A percentile compares a stretch with the other conserved stretches of the same genome.
Evolutionary conservation across 2,329 filamentous ascomycete genomes (phyloP).

Genomic region (Aspergillus cejpii): DNA sequence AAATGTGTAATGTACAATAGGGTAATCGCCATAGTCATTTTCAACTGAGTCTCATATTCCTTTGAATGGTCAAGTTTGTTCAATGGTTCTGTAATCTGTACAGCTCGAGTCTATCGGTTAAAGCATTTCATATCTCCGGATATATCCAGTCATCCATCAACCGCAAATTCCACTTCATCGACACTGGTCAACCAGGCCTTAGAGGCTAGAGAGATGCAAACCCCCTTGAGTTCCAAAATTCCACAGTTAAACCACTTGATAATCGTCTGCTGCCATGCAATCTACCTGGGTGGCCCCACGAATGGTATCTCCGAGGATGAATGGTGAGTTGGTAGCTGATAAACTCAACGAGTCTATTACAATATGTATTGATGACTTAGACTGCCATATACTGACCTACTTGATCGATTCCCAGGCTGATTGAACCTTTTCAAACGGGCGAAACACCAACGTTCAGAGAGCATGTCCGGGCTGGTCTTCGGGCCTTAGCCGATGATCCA

Average conservation of each 20-base stretch:
- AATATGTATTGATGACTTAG: too few species aligned
- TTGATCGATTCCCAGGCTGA: conserved; percentile 46
- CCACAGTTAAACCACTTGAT: conserved; percentile 52
- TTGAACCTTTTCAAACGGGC: conserved; percentile 68
- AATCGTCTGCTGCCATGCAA: conserved; percentile 77
- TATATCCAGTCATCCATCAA: too few species aligned
- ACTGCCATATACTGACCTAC: not conserved
- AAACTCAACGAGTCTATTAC: too few species aligned
- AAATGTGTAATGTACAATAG: not conserved
- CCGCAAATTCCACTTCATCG: too few species aligned
- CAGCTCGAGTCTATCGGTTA: too few species aligned
- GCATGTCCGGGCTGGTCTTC: conserved; percentile 63
- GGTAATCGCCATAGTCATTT: not conserved
- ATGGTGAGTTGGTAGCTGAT: conserved; percentile 48
- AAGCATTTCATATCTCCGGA: too few species aligned
- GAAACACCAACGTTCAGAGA: conserved; percentile 74
- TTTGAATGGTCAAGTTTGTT: too few species aligned
- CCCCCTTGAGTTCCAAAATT: not conserved
- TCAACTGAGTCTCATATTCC: not conserved
- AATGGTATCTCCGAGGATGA: conserved; percentile 52
- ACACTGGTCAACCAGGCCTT: too few species aligned
- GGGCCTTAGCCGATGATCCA: conserved; percentile 44
- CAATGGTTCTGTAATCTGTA: too few species aligned
- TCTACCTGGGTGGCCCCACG: conserved; percentile 58
- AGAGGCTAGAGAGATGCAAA: too few species aligned